Base-by-base conservation (phyloP, 495 filamentous ascomycete genomes). In the Aspergillus avenaceus region DNA sequence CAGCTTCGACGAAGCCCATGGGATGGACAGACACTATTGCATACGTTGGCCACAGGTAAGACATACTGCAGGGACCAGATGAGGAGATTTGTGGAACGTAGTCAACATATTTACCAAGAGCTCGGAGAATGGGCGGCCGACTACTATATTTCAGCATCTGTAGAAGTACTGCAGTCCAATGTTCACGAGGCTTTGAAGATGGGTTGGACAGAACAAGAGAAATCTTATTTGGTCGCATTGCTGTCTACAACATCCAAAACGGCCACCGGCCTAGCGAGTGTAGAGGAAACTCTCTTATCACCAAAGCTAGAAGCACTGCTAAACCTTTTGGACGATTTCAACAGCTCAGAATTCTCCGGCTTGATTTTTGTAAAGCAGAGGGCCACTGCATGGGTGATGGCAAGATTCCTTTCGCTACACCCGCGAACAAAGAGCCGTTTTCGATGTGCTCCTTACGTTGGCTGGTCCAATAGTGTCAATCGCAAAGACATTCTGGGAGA, bases 341-440 rank as follows among this genome's bases (percentile, higher is more conserved):
- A 78, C 4, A 48, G 54, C 1, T 65, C 70, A 8, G 66, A 70
- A 0, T 82, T 86, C 19, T 78, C 82, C 0, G 87, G 88, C 0
- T 78, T 98, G 7, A 69, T 97, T 1, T 98, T 98, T 55, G 89
- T 84, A 7, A 71, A 83, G 45, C 84, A 91, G 56, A 63, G 90
- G 42, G 84, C 82, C 6, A 84, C 81, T 1, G 88, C 87, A 14
- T 74, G 76, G 5, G 78, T 90, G 5, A 63, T 97, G 26, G 72
- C 81, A 5, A 73, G 84, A 18, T 63, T 96, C 2, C 59, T 97
- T 1, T 78, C 80, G 0, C 52, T 71, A 0, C 81, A 91, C 58
- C 79, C 86, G 4, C 53, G 57, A 5, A 83, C 81, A 0, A 76
- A 60, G 41, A 57, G 69, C n/a, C 63, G 72, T 2, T 89, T 90